Base-by-base conservation (phyloP, 2,329 filamentous ascomycete genomes). In the Cadophora gregata region DNA sequence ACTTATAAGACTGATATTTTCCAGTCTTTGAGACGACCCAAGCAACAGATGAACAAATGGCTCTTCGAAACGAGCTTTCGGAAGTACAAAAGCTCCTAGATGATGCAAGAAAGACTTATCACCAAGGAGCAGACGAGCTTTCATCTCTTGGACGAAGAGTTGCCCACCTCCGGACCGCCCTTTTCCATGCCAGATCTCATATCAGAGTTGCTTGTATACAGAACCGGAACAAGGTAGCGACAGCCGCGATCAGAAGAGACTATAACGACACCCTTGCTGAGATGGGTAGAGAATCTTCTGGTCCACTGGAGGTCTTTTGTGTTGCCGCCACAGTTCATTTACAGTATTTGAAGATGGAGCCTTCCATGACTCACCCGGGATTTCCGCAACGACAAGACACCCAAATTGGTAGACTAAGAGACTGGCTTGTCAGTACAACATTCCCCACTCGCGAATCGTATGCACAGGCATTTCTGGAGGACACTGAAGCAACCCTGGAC, bases 371-470 rank as follows among this genome's bases (percentile, higher is more conserved):
- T 16, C n/a, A 50, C 21, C 12, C 50, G 19, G 71, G 69, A 33
- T 72, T 73, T 24, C 66, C 60, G 0, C 67, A 55, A 1, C 21
- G 27, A 3, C 14, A 14, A 29, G 64, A 72, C 33, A 72, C 70
- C 31, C 33, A 65, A 0, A 65, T 73, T 53, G 45, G 60, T 19
- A 9, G 10, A 7, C 60, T 73, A 3, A 16, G 65, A n/a, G 61
- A 67, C 19, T 68, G 67, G 62, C 38, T 73, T 7, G 45, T 68
- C 1, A 25, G 42, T 7, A 67, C 63, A 1, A 73, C 70, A 31
- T 63, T 69, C 42, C 27, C 56, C 14, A 25, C 48, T 31, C 66
- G 70, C 1, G 48, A 66, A 3, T 38, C 53, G 4, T 62, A 62
- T 60, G 61, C 68, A 6, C 36, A 63, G 19, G 16, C 42, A 58